Conservation (phyloP, 2,329 filamentous ascomycete genomes). For the Aspergillus floridensis region DNA sequence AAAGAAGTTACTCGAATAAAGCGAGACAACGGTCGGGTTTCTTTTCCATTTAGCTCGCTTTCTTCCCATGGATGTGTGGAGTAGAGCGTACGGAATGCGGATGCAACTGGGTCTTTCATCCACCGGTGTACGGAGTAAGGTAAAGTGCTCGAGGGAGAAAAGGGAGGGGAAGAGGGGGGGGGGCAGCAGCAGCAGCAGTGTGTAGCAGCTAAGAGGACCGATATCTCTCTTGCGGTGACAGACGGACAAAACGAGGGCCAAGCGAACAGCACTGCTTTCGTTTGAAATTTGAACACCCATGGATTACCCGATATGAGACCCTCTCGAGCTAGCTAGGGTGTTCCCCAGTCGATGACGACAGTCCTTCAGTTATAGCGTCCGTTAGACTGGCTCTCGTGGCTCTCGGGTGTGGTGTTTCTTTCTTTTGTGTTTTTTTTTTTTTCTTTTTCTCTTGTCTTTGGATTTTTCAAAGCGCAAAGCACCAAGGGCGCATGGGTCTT, state of each 20-base stretch:
- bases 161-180: not conserved
- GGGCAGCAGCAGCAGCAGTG: too few relatives aligned
- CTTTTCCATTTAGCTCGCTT: constrained; percentile 9
- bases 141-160: not conserved
- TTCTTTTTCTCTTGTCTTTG: too few relatives aligned
- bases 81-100: not conserved
- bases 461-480: not conserved
- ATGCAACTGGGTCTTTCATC: not conserved
- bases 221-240: not conserved
- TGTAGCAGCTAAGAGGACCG: not conserved
- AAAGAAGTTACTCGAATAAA: not conserved
- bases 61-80: not conserved
- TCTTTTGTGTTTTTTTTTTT: not conserved
- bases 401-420: not conserved
- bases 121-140: constrained; percentile 5
- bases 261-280: not conserved
- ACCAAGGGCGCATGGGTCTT: not conserved
- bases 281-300: not conserved
- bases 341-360: not conserved
- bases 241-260: not conserved
- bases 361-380: not conserved
- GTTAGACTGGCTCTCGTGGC: not conserved
- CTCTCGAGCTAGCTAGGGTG: not conserved
- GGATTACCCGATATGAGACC: not conserved
- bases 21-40: constrained; percentile 16